Evolutionary conservation across 1,284 basidiomycete species (phyloP), one percentile per base, ranked within the genome.

Genomic region (Sporisorium reilianum): DNA sequence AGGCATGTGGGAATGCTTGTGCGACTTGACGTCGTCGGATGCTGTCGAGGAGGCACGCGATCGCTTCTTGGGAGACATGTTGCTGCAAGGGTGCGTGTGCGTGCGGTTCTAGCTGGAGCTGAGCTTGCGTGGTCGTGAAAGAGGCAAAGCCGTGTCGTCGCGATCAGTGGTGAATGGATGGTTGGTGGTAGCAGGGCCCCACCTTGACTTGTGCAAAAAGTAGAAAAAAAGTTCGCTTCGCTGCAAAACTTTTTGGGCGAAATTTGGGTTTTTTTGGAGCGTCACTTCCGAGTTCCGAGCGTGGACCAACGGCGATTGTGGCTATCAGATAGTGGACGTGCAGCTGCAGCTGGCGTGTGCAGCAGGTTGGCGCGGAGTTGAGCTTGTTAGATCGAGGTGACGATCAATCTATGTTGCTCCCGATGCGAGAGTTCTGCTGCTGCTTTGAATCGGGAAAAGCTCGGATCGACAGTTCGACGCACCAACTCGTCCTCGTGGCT

Each of bases 1-100:
- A 3, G n/a, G 20, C 38, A 51, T 56, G 41, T 32, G 36, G 9
- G 53, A 53, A 5, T 56, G 64, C 16, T 40, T 22, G 41, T 34
- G 52, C 18, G 54, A 52, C 25, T 52, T 41, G 20, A 61, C 28
- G 14, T 67, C 73, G 52, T 68, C 61, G 32, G 74, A 72, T 22
- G 62, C 59, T 51, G 55, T 54, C 20, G 74, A 76, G 0, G 74
- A 76, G 16, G 68, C 69, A 23, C 74, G 53, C 2, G 69, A 69
- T n/a, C 74, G 64, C 46, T 73, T 76, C 44, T 69, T 65, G 48
- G 49, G 42, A 2, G 69, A 52, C 74, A 76, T 76, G 25, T 14
- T 10, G 38, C 18, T 20, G 18, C 8, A 2, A 5, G 18, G 16
- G 38, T 30, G 28, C 5, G 9, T 30, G 5, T 30, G 28, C 9